These are phyloP conservation scores for Plasmopara viticola DNA, from an alignment of 352 stramenopile species.

Conservation along the genomic window DNA sequence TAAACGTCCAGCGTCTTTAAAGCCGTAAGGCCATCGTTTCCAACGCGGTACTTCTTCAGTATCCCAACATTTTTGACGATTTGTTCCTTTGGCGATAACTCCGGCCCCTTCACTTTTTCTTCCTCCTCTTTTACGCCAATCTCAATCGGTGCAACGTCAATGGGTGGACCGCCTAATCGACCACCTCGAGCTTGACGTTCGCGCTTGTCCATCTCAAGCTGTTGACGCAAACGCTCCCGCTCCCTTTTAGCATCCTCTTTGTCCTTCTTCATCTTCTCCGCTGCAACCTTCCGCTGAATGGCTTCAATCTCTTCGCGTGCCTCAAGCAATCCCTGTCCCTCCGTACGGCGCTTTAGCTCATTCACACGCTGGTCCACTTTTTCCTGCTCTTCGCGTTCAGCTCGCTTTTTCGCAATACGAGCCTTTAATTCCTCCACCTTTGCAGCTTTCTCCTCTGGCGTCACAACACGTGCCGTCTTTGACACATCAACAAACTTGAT, in stretches of 20 bases:
- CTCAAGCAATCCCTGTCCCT: slow-evolving; percentile 68
- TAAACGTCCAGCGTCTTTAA: slow-evolving; percentile 85
- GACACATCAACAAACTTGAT: slow-evolving; percentile 82
- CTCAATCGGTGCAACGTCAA: slow-evolving; percentile 42
- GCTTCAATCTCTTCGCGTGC: slow-evolving; percentile 79
- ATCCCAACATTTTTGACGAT: slow-evolving; percentile 69
- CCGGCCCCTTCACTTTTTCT: slow-evolving; percentile 33
- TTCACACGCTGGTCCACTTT: slow-evolving; percentile 64
- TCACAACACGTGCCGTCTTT: slow-evolving; percentile 47
- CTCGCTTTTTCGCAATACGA: slow-evolving; percentile 67
- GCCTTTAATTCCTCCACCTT: slow-evolving; percentile 84
- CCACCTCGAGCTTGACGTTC: slow-evolving; percentile 80
- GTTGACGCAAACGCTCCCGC: slow-evolving; percentile 80
- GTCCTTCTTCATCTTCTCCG: slow-evolving; percentile 84
- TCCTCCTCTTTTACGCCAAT: slow-evolving; percentile 15
- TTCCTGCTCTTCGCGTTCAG: slow-evolving; percentile 72
- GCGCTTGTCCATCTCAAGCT: slow-evolving; percentile 90
- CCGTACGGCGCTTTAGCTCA: slow-evolving; percentile 70
- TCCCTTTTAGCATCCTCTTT: slow-evolving; percentile 85
- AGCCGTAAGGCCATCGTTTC: slow-evolving; percentile 67
- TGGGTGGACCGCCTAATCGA: slow-evolving; percentile 61
- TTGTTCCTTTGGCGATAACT: slow-evolving; percentile 58
- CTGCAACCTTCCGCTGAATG: slow-evolving; percentile 70
- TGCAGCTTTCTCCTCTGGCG: slow-evolving; percentile 78
- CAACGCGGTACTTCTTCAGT: slow-evolving; percentile 83